phyloP scores from a whole-genome alignment of 345 rosid genomes.

The Trapa incisa region DNA sequence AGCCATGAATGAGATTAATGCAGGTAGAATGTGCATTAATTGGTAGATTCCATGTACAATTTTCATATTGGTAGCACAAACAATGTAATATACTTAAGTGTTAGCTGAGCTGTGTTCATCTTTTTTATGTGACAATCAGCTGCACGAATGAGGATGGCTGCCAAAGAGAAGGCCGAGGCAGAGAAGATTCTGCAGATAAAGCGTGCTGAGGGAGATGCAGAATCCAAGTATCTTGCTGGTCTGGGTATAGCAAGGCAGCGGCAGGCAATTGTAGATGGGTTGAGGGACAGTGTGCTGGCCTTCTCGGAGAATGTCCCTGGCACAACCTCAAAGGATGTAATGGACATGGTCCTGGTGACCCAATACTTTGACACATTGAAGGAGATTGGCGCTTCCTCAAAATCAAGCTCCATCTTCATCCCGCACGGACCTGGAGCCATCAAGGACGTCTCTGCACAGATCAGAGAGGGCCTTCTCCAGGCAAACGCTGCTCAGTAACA shows the following conservation, averaged over 20 bases:
- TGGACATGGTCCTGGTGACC: constrained; percentile 76
- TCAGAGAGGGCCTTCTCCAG: constrained; percentile 68
- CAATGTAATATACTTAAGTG: too few species aligned
- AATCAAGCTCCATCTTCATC: constrained; percentile 51
- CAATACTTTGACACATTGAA: constrained; percentile 73
- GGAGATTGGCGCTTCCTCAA: constrained; percentile 55
- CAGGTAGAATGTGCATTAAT: constrained; percentile 24
- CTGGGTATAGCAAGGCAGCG: constrained; percentile 54
- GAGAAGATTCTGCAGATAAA: constrained; percentile 61
- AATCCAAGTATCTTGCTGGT: constrained; percentile 49
- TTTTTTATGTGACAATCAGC: constrained; percentile 15
- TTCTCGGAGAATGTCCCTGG: constrained; percentile 64
- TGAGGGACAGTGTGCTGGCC: constrained; percentile 53
- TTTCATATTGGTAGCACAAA: not conserved
- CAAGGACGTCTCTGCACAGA: constrained; percentile 51
- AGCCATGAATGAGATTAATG: constrained; percentile 79
- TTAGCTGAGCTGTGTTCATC: not conserved
- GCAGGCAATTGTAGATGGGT: constrained; percentile 60
- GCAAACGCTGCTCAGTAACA: constrained; percentile 7
- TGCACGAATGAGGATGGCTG: constrained; percentile 51
- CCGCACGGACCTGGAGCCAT: constrained; percentile 76
- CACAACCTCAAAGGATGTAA: constrained; percentile 53
- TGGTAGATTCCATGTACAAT: not conserved
- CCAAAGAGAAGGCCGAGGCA: constrained; percentile 54
- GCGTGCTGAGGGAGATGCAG: constrained; percentile 63